Base-by-base conservation (phyloP, 495 filamentous ascomycete genomes). In the Sordaria brevicollis region DNA sequence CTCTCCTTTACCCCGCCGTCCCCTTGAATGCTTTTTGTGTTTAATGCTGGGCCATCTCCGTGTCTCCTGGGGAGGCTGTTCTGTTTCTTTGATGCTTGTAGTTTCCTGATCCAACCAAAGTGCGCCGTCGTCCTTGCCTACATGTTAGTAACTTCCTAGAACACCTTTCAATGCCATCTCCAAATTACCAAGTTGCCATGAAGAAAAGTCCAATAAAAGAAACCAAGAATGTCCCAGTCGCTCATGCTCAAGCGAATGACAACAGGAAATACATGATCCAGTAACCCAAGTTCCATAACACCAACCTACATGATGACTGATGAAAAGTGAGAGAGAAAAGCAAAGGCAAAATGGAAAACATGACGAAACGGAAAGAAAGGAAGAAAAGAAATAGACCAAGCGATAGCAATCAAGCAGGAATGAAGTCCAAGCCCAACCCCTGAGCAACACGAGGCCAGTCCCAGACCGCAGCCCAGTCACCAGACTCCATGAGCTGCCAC, bases 361-460 rank as follows among this genome's bases (percentile, higher is more conserved):
- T 5, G 38, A 17, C 7, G 15, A 39, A 39, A n/a, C 15, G 5
- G 15, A 39, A 5, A 11, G n/a, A n/a, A n/a, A 11, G 11, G 37
- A 38, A 15, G 13, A 11, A 37, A 37, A 37, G 36, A 37, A 37
- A 37, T 11, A 37, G 13, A 38, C 2, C 11, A 11, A 38, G 17
- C 37, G 37, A 17, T 17, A 15, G 36, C 36, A 15, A 37, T 79
- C 67, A 84, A 35, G 79, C 80, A 73, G 82, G 82, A 15, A 95
- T 82, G 78, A 97, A 96, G 79, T 96, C 92, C 81, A 92, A 89
- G 25, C 89, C 90, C 84, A 93, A 89, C 29, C 86, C 79, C 38
- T 85, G 83, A 49, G 93, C 92, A 67, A 96, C 90, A 57, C 85
- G 87, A 76, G 96, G 92, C 93, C 93, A 96, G 78, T 97, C 93